Conservation (phyloP, 306 rosid species). For the Herpetospermum pedunculosum region DNA sequence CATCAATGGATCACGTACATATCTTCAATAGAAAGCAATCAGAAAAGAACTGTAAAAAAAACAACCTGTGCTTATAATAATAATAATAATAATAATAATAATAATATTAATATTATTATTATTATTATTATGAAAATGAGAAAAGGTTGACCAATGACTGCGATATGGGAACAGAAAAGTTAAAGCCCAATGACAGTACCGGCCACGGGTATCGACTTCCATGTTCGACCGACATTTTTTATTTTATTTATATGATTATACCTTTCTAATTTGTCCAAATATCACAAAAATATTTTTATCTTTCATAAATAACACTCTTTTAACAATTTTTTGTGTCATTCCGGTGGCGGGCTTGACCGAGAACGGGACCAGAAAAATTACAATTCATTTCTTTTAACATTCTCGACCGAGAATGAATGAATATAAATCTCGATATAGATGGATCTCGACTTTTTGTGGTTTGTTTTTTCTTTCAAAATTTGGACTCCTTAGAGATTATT, state of each 20-base stretch:
- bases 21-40: background rate
- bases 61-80: background rate
- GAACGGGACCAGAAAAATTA: no score
- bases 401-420: no score
- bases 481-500: no score
- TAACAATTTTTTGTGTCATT: no score
- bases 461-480: no score
- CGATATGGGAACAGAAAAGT: background rate
- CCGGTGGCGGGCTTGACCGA: no score
- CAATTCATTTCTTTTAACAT: no score
- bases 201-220: background rate
- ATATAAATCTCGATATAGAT: no score
- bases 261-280: no score
- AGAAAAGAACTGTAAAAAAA: background rate
- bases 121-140: background rate
- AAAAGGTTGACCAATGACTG: conserved; percentile 1
- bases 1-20: background rate
- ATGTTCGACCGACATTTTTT: background rate
- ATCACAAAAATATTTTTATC: no score
- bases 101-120: background rate
- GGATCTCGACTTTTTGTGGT: no score
- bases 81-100: background rate
- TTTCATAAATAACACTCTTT: no score
- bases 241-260: background rate
- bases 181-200: background rate